Conservation (phyloP, 208 protist species). For the Phytomonas sp. region DNA sequence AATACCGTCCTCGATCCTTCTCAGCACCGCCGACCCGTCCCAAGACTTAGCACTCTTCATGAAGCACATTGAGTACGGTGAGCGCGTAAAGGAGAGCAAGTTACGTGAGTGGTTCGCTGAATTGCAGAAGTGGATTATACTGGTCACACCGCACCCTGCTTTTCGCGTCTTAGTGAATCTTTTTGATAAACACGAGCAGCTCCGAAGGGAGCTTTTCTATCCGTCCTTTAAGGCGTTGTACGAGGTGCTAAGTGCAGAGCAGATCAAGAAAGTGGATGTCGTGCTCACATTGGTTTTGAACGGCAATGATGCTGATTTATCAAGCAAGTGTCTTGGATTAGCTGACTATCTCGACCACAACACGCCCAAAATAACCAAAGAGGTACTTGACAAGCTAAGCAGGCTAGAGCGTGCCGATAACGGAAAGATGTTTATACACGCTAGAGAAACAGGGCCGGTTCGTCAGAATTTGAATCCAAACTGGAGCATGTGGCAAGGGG, state of each 20-base stretch:
- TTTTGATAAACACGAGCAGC: conserved; percentile 86
- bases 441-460: not conserved
- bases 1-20: not conserved
- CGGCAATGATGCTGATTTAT: conserved; percentile 72
- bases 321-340: conserved; percentile 75
- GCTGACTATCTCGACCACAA: conserved; percentile 89
- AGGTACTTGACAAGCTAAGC: conserved; percentile 62
- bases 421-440: not conserved
- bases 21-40: not conserved
- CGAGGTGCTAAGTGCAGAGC: conserved; percentile 72
- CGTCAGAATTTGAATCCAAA: conserved; percentile 1
- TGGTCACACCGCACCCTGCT: conserved; percentile 77
- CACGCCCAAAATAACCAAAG: conserved; percentile 55
- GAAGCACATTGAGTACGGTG: conserved; percentile 74
- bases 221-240: conserved; percentile 88
- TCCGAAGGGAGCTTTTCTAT: conserved; percentile 82
- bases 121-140: conserved; percentile 84
- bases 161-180: conserved; percentile 88
- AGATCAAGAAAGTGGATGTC: conserved; percentile 82
- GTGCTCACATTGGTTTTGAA: conserved; percentile 77
- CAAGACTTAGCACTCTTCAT: conserved; percentile 74
- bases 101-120: conserved; percentile 86
- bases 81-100: conserved; percentile 68
- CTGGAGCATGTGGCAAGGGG: not conserved
- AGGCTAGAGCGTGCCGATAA: conserved; percentile 39